Evolutionary conservation across 2,329 filamentous ascomycete species (phyloP).

Genomic region (Diplodia sapinea): DNA sequence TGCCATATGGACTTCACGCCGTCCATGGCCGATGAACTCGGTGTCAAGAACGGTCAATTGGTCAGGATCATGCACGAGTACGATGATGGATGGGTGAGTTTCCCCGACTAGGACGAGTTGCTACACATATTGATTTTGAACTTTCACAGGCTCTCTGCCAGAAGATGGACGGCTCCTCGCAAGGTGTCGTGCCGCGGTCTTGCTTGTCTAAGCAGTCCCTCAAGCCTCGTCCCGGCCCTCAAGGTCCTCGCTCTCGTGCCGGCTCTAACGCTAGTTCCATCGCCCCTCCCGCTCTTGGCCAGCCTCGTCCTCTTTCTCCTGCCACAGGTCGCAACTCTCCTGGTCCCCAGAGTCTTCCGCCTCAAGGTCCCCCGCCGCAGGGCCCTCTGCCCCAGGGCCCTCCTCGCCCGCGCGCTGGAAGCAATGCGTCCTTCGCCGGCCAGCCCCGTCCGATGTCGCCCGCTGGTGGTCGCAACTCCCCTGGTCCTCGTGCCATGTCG

Average conservation of each 20-base stretch:
- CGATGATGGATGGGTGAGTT: constrained; percentile 94
- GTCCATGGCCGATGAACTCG: constrained; percentile 90
- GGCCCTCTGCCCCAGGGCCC: neutral
- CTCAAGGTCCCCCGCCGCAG: constrained; percentile 47
- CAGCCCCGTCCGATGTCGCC: constrained; percentile 47
- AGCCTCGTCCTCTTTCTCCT: constrained; percentile 46
- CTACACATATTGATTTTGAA: constrained; percentile 36
- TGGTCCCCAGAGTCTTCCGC: constrained; percentile 34
- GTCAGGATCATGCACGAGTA: constrained; percentile 93
- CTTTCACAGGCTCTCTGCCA: constrained; percentile 80
- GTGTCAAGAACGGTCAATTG: constrained; percentile 78
- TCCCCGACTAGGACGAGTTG: neutral
- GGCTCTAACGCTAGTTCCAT: constrained; percentile 13
- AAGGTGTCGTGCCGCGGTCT: constrained; percentile 92
- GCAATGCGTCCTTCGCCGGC: constrained; percentile 47
- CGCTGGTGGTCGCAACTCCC: constrained; percentile 54
- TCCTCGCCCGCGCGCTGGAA: constrained; percentile 47
- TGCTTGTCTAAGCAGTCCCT: constrained; percentile 92
- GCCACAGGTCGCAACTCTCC: constrained; percentile 55
- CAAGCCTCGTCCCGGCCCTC: constrained; percentile 71
- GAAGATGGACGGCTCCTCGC: constrained; percentile 84
- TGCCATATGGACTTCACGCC: constrained; percentile 94
- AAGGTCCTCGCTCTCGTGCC: constrained; percentile 41
- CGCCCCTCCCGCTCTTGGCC: constrained; percentile 38
- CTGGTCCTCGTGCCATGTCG: constrained; percentile 53